phyloP scores from a whole-genome alignment of 179 eudicot species.

The Gypsophila paniculata region DNA sequence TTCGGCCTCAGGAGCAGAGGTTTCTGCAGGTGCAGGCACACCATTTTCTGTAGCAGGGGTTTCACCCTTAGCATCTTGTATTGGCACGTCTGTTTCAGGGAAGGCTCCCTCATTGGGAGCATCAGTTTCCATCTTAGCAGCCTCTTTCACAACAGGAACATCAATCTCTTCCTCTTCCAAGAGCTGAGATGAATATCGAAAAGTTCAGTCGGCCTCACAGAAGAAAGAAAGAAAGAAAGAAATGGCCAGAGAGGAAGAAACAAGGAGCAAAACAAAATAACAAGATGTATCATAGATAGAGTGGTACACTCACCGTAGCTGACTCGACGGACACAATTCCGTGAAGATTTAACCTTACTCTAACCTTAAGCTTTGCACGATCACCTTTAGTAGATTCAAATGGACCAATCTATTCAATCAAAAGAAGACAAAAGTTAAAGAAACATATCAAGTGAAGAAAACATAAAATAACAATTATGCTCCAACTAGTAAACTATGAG shows the following conservation, averaged over 20 bases:
- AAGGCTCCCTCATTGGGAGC: constrained; percentile 34
- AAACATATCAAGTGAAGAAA: too few relatives aligned
- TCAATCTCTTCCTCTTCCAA: constrained; percentile 87
- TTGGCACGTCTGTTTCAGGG: constrained; percentile 59
- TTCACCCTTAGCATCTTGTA: constrained; percentile 68
- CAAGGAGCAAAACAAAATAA: too few relatives aligned
- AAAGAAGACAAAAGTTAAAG: background rate
- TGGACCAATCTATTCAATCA: constrained; percentile 75
- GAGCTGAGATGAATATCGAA: constrained; percentile 41
- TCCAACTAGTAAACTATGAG: too few relatives aligned
- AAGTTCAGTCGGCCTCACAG: background rate
- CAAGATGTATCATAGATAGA: too few relatives aligned
- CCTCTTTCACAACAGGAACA: constrained; percentile 63
- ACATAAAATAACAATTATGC: too few relatives aligned
- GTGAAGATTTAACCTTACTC: constrained; percentile 71
- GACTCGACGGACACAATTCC: constrained; percentile 83
- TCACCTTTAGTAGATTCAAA: constrained; percentile 73
- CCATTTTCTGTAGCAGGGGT: constrained; percentile 62
- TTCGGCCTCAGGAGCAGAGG: constrained; percentile 45
- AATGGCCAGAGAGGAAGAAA: too few relatives aligned
- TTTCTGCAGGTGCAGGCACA: constrained; percentile 55
- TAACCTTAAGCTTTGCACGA: constrained; percentile 70
- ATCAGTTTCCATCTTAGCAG: constrained; percentile 69
- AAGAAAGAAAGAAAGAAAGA: background rate
- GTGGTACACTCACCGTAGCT: constrained; percentile 59